Evolutionary conservation across 73 alveolate genomes (phyloP).

Genomic region (Tetrahymena malaccensis): DNA sequence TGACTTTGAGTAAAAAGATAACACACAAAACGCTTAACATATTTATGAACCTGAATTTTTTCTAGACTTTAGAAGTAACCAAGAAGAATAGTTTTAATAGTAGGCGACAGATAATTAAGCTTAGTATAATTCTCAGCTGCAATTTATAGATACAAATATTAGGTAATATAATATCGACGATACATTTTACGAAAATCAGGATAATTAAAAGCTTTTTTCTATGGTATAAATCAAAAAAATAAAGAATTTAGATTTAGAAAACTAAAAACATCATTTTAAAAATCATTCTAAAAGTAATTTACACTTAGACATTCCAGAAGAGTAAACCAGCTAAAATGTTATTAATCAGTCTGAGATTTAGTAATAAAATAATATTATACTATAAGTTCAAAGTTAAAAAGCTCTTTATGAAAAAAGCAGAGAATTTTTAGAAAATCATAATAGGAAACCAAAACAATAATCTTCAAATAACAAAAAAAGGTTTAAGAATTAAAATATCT

Average conservation of each 20-base stretch:
- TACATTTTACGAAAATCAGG: not conserved
- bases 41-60: not conserved
- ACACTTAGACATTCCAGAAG: not conserved
- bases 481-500: not conserved
- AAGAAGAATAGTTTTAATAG: not conserved
- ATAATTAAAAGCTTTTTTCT: no score
- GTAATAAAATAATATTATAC: no score
- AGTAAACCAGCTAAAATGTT: no score
- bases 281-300: no score
- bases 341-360: not conserved
- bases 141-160: not conserved
- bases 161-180: not conserved
- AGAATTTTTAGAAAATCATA: not conserved
- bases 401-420: not conserved
- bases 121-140: not conserved
- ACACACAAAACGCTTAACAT: not conserved
- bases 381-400: no score
- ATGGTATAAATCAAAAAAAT: no score
- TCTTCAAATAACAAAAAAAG: not conserved
- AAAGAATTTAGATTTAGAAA: not conserved
- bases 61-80: not conserved
- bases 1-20: no score
- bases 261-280: no score
- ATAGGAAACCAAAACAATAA: no score
- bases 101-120: not conserved